Conservation (phyloP, 2,329 filamentous ascomycete species). For the Dothiorella sarmentorum region DNA sequence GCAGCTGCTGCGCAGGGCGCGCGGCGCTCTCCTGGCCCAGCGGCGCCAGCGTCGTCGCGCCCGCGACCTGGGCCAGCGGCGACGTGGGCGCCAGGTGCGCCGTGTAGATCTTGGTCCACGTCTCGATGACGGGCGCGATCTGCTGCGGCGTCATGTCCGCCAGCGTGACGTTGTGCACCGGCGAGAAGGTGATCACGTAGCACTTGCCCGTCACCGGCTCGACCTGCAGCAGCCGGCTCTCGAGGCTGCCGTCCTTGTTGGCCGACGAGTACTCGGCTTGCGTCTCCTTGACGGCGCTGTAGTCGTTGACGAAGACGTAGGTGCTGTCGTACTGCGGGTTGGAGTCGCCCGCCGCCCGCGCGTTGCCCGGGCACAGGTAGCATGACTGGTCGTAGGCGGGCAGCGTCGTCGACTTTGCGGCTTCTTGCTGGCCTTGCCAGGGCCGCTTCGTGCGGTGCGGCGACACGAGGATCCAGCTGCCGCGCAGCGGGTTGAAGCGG, state of each 20-base stretch:
- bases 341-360: conserved; percentile 76
- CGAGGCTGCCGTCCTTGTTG: conserved; percentile 54
- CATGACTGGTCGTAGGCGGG: conserved; percentile 83
- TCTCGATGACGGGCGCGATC: conserved; percentile 79
- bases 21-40: conserved; percentile 40
- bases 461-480: conserved; percentile 89
- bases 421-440: conserved; percentile 70
- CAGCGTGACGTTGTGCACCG: conserved; percentile 84
- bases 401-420: conserved; percentile 45
- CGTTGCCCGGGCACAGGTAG: conserved; percentile 91
- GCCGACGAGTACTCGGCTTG: conserved; percentile 71
- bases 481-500: conserved; percentile 86
- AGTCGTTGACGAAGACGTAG: conserved; percentile 96
- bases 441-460: conserved; percentile 95
- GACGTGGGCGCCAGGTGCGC: conserved; percentile 72
- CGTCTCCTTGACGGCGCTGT: conserved; percentile 90
- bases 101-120: conserved; percentile 89
- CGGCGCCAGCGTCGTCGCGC: conserved; percentile 46
- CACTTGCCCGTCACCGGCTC: conserved; percentile 90
- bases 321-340: conserved; percentile 86
- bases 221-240: conserved; percentile 73
- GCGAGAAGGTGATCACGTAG: conserved; percentile 93
- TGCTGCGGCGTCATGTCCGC: conserved; percentile 77
- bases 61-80: conserved; percentile 53
- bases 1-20: conserved; percentile 70